These are phyloP conservation scores for Trichoderma guizhouense DNA, from an alignment of 2,329 filamentous ascomycete species.

Conservation along the genomic window DNA sequence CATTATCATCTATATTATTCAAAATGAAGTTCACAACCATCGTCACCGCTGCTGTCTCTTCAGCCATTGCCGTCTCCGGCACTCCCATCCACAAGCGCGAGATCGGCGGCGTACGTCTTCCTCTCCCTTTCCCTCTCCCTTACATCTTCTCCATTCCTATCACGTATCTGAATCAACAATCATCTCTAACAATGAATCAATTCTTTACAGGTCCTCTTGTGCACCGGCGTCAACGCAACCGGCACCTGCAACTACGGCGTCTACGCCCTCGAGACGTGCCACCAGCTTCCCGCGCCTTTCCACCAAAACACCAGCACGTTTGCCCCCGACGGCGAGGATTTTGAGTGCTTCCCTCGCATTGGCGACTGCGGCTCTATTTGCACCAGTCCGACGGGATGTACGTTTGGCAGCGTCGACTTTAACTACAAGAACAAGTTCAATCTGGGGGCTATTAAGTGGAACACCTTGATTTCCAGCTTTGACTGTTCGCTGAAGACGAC, in stretches of 20 bases:
- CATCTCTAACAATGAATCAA: not conserved
- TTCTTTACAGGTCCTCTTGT: conserved; percentile 43
- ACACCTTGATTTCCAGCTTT: conserved; percentile 37
- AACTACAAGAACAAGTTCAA: conserved; percentile 46
- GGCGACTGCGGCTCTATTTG: conserved; percentile 43
- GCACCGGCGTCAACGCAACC: conserved; percentile 49
- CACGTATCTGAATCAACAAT: not conserved
- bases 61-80: conserved; percentile 25
- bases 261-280: conserved; percentile 42
- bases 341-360: conserved; percentile 46
- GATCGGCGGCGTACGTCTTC: conserved; percentile 45
- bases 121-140: not conserved
- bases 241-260: conserved; percentile 44
- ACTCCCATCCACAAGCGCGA: conserved; percentile 40
- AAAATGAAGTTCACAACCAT: conserved; percentile 32
- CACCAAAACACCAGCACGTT: conserved; percentile 46
- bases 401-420: conserved; percentile 47
- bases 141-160: not conserved
- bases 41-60: conserved; percentile 23
- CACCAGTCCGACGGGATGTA: conserved; percentile 51
- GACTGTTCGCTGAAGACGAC: conserved; percentile 25
- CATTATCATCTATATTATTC: not conserved
- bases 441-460: conserved; percentile 44
- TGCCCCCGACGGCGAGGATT: conserved; percentile 47
- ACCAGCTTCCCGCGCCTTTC: conserved; percentile 43